Evolutionary conservation across 2,329 filamentous ascomycete genomes (phyloP), one percentile per base, ranked within the genome.

Genomic region (Didymella pinodella): DNA sequence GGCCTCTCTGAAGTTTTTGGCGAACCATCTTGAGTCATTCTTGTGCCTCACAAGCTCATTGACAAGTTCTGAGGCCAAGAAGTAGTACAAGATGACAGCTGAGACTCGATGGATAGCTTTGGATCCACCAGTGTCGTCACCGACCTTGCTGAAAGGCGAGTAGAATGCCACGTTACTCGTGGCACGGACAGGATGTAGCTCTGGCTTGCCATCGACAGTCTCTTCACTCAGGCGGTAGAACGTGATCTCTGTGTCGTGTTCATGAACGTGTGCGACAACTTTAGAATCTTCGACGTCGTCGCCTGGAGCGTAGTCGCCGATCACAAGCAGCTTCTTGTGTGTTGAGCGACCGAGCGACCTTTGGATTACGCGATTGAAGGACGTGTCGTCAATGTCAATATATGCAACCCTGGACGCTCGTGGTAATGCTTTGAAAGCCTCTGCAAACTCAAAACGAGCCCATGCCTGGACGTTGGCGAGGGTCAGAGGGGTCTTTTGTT

Each of bases 291-390:
- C 65, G 53, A 64, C 60, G 4, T 65, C 65, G 29, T 67, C 54
- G 28, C 69, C 69, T 47, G 69, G 69, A 14, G 68, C 66, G 58
- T 72, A 72, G n/a, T 64, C 67, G 45, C 69, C 69, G 38, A 72
- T 69, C 41, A 70, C 64, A 40, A 72, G 69, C 18, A 72, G 56
- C 43, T 70, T 68, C 38, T 71, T 71, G 62, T 72, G 69, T 12
- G 65, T 55, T 20, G 69, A 71, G 51, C 69, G 69, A 26, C 65
- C 65, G 22, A 72, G 62, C 3, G 64, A 67, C 18, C 69, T 58
- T 54, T 66, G 70, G 48, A 70, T 65, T 45, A 69, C 62, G 45
- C 69, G 63, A 55, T 61, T 69, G 51, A 68, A 66, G 34, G 65
- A 66, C 8, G 55, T 56, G 11, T 71, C 68, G 57, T 71, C 69